Percentiles rank a stretch among this genome's conserved stretches.
Evolutionary conservation across 2,329 filamentous ascomycete genomes (phyloP).

Genomic region (Colletotrichum gigasporum): DNA sequence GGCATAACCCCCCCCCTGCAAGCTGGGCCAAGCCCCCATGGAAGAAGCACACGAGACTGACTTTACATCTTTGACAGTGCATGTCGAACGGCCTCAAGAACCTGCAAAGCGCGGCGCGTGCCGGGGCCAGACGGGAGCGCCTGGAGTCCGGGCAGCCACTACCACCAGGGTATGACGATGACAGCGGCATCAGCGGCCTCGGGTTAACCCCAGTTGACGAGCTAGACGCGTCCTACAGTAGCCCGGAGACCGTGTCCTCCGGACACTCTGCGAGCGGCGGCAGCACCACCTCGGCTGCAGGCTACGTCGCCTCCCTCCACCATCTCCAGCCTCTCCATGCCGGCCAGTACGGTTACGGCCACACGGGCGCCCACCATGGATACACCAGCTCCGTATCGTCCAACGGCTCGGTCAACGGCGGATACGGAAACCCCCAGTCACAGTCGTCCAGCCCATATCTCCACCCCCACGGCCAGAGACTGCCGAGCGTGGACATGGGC

Average conservation of each 20-base stretch:
- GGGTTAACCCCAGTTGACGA: constrained; percentile 68
- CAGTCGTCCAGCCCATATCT: constrained; percentile 36
- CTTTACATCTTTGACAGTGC: constrained; percentile 61
- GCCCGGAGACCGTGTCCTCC: constrained; percentile 59
- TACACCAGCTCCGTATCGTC: constrained; percentile 67
- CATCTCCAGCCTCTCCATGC: constrained; percentile 37
- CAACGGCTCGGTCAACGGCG: constrained; percentile 46
- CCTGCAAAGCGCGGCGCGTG: constrained; percentile 74
- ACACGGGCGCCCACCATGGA: constrained; percentile 43
- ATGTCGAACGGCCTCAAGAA: constrained; percentile 88
- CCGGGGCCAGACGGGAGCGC: constrained; percentile 72
- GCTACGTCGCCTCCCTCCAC: constrained; percentile 39
- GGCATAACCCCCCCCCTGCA: constrained; percentile 32
- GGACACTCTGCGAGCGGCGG: constrained; percentile 51
- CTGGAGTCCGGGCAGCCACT: constrained; percentile 57
- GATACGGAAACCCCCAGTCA: constrained; percentile 37
- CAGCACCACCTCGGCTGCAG: constrained; percentile 43
- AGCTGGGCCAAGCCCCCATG: too few species aligned
- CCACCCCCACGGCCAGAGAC: constrained; percentile 51
- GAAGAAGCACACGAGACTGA: constrained; percentile 25
- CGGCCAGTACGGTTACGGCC: constrained; percentile 39
- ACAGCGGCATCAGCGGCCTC: constrained; percentile 74
- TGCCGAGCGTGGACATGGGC: constrained; percentile 68
- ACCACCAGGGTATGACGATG: constrained; percentile 68
- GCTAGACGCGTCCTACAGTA: constrained; percentile 65